Conservation (phyloP, 2,329 filamentous ascomycete genomes). For the Didymella exigua region DNA sequence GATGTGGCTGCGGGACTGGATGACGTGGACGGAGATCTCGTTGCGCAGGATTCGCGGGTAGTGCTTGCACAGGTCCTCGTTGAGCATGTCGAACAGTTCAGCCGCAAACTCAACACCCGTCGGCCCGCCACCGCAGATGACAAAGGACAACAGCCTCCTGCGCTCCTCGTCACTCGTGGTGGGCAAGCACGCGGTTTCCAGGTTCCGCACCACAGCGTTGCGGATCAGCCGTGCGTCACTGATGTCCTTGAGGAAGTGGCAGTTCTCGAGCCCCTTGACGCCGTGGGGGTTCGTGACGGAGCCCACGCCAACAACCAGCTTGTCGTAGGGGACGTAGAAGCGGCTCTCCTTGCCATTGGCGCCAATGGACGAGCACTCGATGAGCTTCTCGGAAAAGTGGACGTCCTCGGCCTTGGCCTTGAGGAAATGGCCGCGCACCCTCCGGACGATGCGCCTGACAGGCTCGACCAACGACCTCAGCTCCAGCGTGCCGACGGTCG, state of each 20-base stretch:
- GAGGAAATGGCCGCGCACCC: conserved; percentile 85
- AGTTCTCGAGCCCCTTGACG: conserved; percentile 91
- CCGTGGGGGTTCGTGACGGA: conserved; percentile 94
- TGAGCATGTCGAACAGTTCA: conserved; percentile 92
- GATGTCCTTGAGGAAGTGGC: conserved; percentile 94
- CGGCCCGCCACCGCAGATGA: conserved; percentile 92
- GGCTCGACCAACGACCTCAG: conserved; percentile 91
- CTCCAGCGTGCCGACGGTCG: conserved; percentile 93
- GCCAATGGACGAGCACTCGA: conserved; percentile 81
- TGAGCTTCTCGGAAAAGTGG: conserved; percentile 87
- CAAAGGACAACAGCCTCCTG: conserved; percentile 86
- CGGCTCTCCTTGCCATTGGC: conserved; percentile 71
- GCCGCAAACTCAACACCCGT: conserved; percentile 98
- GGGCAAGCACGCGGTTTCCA: conserved; percentile 90
- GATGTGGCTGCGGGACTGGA: conserved; percentile 93
- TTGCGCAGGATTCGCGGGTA: conserved; percentile 93
- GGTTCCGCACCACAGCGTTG: conserved; percentile 84
- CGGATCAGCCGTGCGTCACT: conserved; percentile 88
- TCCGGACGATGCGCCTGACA: conserved; percentile 79
- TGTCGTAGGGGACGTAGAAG: conserved; percentile 98
- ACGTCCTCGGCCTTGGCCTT: conserved; percentile 86
- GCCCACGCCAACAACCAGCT: conserved; percentile 89
- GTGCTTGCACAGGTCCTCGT: conserved; percentile 77
- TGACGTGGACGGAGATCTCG: conserved; percentile 96
- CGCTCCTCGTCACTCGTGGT: conserved; percentile 90